Base-by-base conservation (phyloP, 2,329 filamentous ascomycete genomes). In the Neofusicoccum ribis region DNA sequence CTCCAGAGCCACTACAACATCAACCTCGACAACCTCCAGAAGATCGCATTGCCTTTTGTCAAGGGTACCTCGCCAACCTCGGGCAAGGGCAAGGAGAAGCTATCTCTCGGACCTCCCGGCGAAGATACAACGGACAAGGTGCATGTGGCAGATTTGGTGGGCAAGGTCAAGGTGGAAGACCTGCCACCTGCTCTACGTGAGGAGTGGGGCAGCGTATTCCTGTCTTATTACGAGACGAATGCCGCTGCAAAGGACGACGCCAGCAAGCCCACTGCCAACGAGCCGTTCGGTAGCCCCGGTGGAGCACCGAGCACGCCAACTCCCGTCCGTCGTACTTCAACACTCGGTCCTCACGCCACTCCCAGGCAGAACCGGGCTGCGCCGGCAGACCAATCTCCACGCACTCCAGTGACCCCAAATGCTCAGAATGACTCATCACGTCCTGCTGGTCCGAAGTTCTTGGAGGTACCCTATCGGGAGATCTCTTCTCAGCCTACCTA, bases 1-100 rank as follows among this genome's bases (percentile, higher is more conserved):
- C 83, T 97, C 59, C 86, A 89, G 27, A 93, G 93, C 68, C 95
- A 99, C 78, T 99, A 88, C 79, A 86, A 86, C 70, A 85, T 89
- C 72, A 86, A 86, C 69, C 75, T 88, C 52, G 93, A 97, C 68
- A 90, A 91, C 70, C 87, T 99, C 61, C 90, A 93, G 69, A 91
- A 92, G 77, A 83, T 99, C 62, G 89, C 94, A 5, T 81, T 88
- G 65, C 92, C 94, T 6, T 96, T 98, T 73, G 83, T 89, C 51
- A 96, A 92, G 78, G 87, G 86, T 47, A 78, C 85, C 5, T 78
- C 85, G 6, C 63, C 68, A 9, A 69, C n/a, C 74, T 82, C 80
- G 23, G 79, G 79, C 63, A 96, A 96, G 78, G 88, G 85, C 56
- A 96, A 94, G 77, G 92, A 96, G 12, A 93, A 91, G 76, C 76